These are phyloP conservation scores for Fraxinus americana DNA, from an alignment of 257 asterid genomes.

Conservation along the genomic window DNA sequence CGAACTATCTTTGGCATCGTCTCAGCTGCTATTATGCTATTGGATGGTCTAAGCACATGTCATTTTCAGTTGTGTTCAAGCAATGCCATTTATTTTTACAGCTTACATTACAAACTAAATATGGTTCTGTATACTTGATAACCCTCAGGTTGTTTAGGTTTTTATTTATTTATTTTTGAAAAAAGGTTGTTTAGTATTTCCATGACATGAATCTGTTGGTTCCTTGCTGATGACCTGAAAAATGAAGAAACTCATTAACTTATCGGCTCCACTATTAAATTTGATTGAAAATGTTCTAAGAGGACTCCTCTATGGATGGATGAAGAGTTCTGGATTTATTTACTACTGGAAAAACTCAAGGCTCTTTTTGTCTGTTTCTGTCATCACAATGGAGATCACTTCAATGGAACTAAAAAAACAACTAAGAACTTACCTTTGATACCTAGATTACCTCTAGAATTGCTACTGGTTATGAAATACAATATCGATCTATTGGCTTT, in stretches of 20 bases:
- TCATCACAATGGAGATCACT: not conserved
- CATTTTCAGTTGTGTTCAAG: not conserved
- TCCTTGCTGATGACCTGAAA: not conserved
- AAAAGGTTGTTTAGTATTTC: not conserved
- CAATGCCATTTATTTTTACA: not conserved
- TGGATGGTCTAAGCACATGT: conserved; percentile 1
- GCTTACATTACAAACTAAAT: not conserved
- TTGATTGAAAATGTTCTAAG: not conserved
- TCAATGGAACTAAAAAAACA: not conserved
- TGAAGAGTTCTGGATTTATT: not conserved
- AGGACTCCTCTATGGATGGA: not conserved
- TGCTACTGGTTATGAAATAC: not conserved
- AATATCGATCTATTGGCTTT: no score
- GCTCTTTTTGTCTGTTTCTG: not conserved
- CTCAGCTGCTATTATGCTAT: not conserved
- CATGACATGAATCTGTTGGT: conserved; percentile 1
- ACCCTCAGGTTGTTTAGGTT: not conserved
- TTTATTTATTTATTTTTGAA: no score
- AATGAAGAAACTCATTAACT: not conserved
- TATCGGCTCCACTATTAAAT: not conserved
- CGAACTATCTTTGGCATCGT: conserved; percentile 1
- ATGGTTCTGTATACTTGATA: not conserved
- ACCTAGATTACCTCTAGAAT: not conserved
- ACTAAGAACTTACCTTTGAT: not conserved
- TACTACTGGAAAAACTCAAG: not conserved